Evolutionary conservation across 306 rosid genomes (phyloP).

Genomic region (Lathyrus aphaca): DNA sequence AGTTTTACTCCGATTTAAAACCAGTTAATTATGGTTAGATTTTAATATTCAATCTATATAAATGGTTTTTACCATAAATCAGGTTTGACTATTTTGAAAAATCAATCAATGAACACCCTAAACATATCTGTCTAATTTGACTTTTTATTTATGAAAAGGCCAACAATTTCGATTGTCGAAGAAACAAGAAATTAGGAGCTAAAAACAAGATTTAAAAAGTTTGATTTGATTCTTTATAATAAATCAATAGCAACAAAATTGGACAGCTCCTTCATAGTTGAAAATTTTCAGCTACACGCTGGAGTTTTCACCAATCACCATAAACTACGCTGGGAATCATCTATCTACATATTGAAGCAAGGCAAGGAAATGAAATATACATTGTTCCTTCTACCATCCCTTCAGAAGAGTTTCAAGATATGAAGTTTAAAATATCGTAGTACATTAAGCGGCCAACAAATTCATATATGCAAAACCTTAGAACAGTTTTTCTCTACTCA

Average conservation of each 20-base stretch:
- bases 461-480: conserved; percentile 16
- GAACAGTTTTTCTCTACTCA: conserved; percentile 16
- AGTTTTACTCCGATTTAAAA: too few species aligned
- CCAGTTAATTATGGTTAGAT: too few species aligned
- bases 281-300: conserved; percentile 17
- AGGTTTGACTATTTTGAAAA: too few species aligned
- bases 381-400: conserved; percentile 25
- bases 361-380: conserved; percentile 19
- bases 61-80: too few species aligned
- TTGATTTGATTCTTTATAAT: neutral
- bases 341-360: conserved; percentile 12
- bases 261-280: conserved; percentile 8
- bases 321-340: conserved; percentile 15
- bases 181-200: neutral
- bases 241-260: conserved; percentile 24
- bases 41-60: too few species aligned
- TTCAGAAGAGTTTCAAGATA: conserved; percentile 5
- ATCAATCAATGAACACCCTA: too few species aligned
- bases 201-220: neutral
- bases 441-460: conserved; percentile 11
- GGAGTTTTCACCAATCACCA: conserved; percentile 21
- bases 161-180: neutral
- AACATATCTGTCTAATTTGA: neutral
- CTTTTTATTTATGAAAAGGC: neutral
- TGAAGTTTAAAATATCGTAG: conserved; percentile 37